A percentile compares a stretch with the other conserved stretches of the same genome.
phyloP scores from a whole-genome alignment of 148 eudicot genomes.

The Polygonum aviculare region DNA sequence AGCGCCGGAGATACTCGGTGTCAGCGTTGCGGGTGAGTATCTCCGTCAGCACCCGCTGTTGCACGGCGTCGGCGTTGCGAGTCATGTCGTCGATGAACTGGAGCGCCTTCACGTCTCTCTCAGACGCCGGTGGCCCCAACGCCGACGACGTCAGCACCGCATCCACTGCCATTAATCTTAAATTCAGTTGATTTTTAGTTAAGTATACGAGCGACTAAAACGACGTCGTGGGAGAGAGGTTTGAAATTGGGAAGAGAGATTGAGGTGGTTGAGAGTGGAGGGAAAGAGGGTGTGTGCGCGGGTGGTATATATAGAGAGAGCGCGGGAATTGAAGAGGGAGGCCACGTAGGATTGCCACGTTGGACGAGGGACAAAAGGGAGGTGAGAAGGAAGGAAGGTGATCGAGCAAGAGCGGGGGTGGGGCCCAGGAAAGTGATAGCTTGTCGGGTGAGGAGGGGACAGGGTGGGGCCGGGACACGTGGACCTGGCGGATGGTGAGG shows the following conservation, averaged over 20 bases:
- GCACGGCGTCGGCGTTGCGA: constrained; percentile 54
- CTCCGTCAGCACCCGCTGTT: constrained; percentile 47
- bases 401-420: constrained; percentile 13
- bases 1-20: constrained; percentile 50
- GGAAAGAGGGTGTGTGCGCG: constrained; percentile 9
- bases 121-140: constrained; percentile 63
- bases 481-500: constrained; percentile 8
- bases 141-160: constrained; percentile 39
- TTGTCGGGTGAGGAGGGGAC: constrained; percentile 20
- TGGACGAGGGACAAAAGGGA: constrained; percentile 34
- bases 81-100: constrained; percentile 78
- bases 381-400: constrained; percentile 26
- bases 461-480: constrained; percentile 32
- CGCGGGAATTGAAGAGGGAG: background rate
- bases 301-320: constrained; percentile 13
- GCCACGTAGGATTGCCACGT: constrained; percentile 25
- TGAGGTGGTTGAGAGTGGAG: background rate
- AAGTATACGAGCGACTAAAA: background rate
- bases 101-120: constrained; percentile 67
- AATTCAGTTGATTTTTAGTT: background rate
- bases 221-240: background rate
- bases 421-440: background rate
- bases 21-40: constrained; percentile 51
- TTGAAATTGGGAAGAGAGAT: background rate
- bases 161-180: constrained; percentile 51